These are phyloP conservation scores for Cylindricascospora bacillispora DNA, from an alignment of 1,139 yeast species.

Conservation along the genomic window DNA sequence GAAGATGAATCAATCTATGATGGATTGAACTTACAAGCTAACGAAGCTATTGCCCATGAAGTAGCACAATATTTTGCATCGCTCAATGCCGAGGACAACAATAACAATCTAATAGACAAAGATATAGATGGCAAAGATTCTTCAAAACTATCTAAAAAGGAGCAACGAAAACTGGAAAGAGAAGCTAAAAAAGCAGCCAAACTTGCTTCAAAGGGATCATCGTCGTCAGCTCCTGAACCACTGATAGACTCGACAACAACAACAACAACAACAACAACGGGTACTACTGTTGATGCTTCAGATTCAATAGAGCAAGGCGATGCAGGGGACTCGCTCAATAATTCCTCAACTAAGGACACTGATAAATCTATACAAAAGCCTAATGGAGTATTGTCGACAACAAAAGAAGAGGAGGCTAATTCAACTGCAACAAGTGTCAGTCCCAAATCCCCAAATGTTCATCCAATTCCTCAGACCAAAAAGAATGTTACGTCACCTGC, in stretches of 20 bases:
- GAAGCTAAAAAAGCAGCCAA: conserved; percentile 26
- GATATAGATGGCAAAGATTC: conserved; percentile 10
- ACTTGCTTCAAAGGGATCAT: conserved; percentile 19
- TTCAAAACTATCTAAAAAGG: conserved; percentile 24
- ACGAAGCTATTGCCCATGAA: conserved; percentile 36
- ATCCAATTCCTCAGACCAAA: conserved; percentile 5
- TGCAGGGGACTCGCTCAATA: conserved; percentile 2
- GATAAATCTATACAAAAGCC: background rate
- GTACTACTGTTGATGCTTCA: background rate
- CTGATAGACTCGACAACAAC: conserved; percentile 6
- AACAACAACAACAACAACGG: conserved; percentile 4
- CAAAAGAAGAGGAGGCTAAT: conserved; percentile 4
- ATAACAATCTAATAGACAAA: conserved; percentile 5
- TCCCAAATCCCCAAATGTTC: conserved; percentile 2
- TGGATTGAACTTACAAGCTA: conserved; percentile 46
- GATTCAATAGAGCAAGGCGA: conserved; percentile 1
- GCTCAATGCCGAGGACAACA: conserved; percentile 20
- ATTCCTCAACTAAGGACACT: conserved; percentile 2
- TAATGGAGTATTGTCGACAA: conserved; percentile 4
- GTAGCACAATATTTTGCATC: conserved; percentile 31
- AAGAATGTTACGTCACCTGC: background rate
- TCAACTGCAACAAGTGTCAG: conserved; percentile 2
- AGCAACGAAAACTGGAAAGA: conserved; percentile 23
- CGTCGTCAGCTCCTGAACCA: conserved; percentile 10
- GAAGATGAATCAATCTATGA: conserved; percentile 73